A percentile compares a stretch with the other conserved stretches of the same genome.
phyloP scores from a whole-genome alignment of 495 filamentous ascomycete species.

The Tuber microsphaerosporum region DNA sequence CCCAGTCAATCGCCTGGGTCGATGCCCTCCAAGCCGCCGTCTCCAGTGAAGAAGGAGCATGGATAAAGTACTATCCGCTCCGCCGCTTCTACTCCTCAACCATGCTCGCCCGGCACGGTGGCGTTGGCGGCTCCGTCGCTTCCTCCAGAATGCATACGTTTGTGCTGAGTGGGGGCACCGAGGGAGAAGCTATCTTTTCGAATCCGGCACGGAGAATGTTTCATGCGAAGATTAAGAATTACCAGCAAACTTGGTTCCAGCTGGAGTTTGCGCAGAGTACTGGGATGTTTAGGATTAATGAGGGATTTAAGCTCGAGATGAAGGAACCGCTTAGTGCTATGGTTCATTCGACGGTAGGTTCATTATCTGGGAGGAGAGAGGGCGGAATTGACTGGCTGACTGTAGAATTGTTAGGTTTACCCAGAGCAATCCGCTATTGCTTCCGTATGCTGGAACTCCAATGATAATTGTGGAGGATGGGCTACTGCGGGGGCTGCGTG shows the following conservation, averaged over 20 bases:
- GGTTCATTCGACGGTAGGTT: conserved; percentile 31
- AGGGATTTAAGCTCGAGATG: conserved; percentile 53
- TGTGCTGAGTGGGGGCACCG: conserved; percentile 52
- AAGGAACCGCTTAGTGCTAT: conserved; percentile 31
- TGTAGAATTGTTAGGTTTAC: conserved; percentile 48
- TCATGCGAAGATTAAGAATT: conserved; percentile 50
- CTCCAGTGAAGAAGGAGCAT: conserved; percentile 54
- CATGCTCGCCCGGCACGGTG: conserved; percentile 42
- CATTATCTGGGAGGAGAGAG: background rate
- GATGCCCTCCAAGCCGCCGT: conserved; percentile 52
- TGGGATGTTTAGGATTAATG: conserved; percentile 53
- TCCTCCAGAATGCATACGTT: conserved; percentile 51
- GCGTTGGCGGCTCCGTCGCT: conserved; percentile 45
- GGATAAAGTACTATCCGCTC: conserved; percentile 49
- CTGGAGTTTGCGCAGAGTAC: conserved; percentile 50
- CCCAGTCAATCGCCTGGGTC: conserved; percentile 50
- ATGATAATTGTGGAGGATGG: conserved; percentile 57
- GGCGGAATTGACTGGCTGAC: conserved; percentile 6
- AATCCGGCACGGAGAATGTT: conserved; percentile 55
- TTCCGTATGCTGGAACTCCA: conserved; percentile 60
- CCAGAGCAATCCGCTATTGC: conserved; percentile 56
- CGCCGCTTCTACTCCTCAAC: conserved; percentile 54
- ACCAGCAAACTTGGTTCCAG: conserved; percentile 57
- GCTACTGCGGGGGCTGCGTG: conserved; percentile 56
- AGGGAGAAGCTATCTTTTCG: conserved; percentile 51